Base-by-base conservation (phyloP, 352 stramenopile genomes). In the Phytophthora capsici region DNA sequence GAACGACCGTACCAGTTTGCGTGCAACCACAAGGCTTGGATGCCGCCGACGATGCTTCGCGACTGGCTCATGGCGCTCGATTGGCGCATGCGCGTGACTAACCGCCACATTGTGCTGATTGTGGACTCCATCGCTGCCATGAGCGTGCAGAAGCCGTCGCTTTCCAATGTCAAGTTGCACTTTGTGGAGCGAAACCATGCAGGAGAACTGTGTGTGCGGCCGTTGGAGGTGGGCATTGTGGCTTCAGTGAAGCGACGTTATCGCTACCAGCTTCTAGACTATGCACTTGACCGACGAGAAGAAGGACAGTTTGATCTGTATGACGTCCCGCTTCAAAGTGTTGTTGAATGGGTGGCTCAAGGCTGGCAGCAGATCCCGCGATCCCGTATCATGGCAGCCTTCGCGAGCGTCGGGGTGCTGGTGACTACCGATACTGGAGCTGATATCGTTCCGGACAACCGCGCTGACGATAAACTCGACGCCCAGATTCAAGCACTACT, bases 61-160 rank as follows among this genome's bases (percentile, higher is more conserved):
- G 81, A 93, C 47, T 94, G 86, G 86, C 63, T 94, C 17, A 60
- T 91, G 36, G 76, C 84, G 38, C 68, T 94, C 14, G 86, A 94
- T 70, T 88, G 80, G 79, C 79, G 80, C 28, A 90, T 94, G 84
- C 85, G 86, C 49, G 77, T 91, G 58, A 75, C 77, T 34, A 83
- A 89, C 66, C 86, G 86, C 30, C 69, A 87, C 5, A 75, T 94
- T 41, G 51, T 94, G 49, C 66, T 94, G 32, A 65, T 94, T 36
- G 37, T 94, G 7, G 80, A 90, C 71, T 77, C 76, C 50, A 64
- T 83, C 2, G 75, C 78, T 41, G 83, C 77, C 3, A 76, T 84
- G 57, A 79, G 82, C 30, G 76, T 89, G 57, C 77, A 84, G 54
- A 90, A 80, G 49, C 57, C 81, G 30, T 61, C 59, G 63, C 63